Percentiles rank a stretch among this genome's conserved stretches.
Conservation (phyloP, 305 asterid species). For the Fraxinus dipetala region DNA sequence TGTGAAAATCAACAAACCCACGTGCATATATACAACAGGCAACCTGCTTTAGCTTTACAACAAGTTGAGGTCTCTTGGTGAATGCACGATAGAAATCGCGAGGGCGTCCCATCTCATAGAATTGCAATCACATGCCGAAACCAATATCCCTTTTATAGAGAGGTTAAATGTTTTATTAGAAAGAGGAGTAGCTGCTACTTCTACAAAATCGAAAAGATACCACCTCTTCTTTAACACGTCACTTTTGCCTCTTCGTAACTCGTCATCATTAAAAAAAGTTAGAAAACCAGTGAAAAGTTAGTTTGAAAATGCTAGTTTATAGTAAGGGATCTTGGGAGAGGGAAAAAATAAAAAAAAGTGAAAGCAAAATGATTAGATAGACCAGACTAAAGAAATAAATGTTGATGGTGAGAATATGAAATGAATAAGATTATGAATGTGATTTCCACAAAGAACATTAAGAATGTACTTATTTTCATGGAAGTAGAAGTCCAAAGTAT, state of each 20-base stretch:
- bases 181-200: conserved; percentile 1
- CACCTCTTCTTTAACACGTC: conserved; percentile 14
- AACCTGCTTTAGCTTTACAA: background rate
- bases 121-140: background rate
- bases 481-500: background rate
- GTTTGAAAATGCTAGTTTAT: background rate
- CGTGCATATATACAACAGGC: no score
- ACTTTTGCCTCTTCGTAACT: conserved; percentile 42
- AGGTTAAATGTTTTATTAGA: background rate
- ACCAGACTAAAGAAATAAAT: background rate
- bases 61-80: background rate
- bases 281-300: background rate
- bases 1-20: no score
- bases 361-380: background rate
- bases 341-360: background rate
- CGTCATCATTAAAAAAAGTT: conserved; percentile 13
- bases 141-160: background rate
- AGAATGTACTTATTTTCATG: background rate
- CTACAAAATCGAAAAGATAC: background rate
- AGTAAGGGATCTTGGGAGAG: background rate
- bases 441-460: background rate
- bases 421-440: background rate
- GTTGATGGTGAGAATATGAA: background rate
- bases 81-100: background rate
- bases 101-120: background rate